Conservation (phyloP, 345 rosid species). For the Trapa incisa region DNA sequence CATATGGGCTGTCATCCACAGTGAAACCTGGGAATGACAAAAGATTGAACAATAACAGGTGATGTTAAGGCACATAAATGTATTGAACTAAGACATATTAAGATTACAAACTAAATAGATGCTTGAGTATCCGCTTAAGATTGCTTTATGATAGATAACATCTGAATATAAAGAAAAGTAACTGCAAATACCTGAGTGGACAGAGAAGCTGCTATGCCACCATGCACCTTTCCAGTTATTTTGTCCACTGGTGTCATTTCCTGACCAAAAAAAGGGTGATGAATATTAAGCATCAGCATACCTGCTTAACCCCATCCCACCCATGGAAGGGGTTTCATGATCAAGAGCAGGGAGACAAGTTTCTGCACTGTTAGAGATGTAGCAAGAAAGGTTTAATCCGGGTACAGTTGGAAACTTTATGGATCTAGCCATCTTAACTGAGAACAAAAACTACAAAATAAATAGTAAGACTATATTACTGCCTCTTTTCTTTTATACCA, state of each 20-base stretch:
- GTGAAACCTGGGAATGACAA: constrained; percentile 41
- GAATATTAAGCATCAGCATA: constrained; percentile 2
- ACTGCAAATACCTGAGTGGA: constrained; percentile 42
- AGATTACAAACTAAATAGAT: neutral
- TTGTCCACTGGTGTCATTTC: constrained; percentile 80
- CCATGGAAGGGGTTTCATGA: neutral
- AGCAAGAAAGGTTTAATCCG: neutral
- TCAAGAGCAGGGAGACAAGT: neutral
- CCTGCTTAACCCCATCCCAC: constrained; percentile 17
- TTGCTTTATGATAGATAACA: neutral
- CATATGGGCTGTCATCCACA: constrained; percentile 84
- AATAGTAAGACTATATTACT: neutral
- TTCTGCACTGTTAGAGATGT: neutral
- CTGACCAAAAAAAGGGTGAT: constrained; percentile 22
- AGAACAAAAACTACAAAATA: neutral
- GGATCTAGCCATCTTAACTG: neutral
- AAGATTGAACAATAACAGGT: neutral
- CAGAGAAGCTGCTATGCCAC: constrained; percentile 79
- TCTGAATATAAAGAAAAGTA: neutral
- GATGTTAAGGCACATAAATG: neutral
- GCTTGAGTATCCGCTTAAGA: too few relatives aligned
- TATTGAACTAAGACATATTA: neutral
- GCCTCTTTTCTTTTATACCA: neutral
- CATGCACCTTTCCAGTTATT: constrained; percentile 96
- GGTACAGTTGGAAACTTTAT: neutral